These are phyloP conservation scores for Psilocybe sp. DNA, from an alignment of 768 basidiomycete genomes.

Conservation along the genomic window DNA sequence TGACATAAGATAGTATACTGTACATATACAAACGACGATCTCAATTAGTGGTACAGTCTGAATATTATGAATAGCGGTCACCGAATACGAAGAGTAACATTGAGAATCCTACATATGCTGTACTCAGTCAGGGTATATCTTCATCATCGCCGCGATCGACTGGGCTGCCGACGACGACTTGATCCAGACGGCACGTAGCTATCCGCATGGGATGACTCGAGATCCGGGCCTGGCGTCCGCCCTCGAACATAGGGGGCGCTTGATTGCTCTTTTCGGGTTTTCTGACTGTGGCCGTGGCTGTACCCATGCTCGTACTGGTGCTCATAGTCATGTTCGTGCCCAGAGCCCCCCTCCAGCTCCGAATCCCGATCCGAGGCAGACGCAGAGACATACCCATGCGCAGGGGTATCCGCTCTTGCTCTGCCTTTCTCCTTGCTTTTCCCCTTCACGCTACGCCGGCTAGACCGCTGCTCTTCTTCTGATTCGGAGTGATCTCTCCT, in stretches of 20 bases:
- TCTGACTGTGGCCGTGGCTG: too few species aligned
- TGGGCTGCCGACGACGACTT: not conserved
- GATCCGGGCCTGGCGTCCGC: conserved; percentile 28
- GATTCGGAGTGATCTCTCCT: not conserved
- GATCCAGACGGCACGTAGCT: not conserved
- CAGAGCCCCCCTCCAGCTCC: not conserved
- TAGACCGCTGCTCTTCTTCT: not conserved
- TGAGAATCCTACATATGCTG: too few species aligned
- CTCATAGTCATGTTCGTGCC: not conserved
- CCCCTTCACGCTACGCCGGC: too few species aligned
- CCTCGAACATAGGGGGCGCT: conserved; percentile 19
- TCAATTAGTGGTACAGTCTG: too few species aligned
- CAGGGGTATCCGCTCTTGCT: conserved; percentile 6
- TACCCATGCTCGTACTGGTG: too few species aligned
- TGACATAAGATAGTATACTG: too few species aligned
- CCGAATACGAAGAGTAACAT: too few species aligned
- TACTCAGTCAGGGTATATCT: too few species aligned
- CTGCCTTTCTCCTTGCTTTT: conserved; percentile 14
- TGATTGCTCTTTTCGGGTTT: not conserved
- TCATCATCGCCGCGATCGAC: not conserved
- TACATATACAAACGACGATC: too few species aligned
- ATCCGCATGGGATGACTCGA: not conserved
- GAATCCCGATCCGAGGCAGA: not conserved
- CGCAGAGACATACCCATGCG: not conserved
- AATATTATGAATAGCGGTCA: too few species aligned